Evolutionary conservation across 768 basidiomycete species (phyloP).

Genomic region (Phanerochaete sordida): DNA sequence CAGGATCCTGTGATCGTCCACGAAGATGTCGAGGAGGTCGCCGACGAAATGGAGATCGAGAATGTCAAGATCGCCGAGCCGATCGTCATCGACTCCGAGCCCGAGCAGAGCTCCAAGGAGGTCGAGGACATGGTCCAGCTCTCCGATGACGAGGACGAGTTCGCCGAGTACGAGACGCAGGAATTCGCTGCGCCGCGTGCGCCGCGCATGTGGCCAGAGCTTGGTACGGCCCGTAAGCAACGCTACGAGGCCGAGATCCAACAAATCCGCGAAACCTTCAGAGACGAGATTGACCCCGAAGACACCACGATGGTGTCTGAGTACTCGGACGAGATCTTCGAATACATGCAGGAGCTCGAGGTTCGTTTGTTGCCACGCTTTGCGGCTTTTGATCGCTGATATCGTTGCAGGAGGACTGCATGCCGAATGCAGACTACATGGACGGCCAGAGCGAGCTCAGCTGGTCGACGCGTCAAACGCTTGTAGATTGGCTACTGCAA

Average conservation of each 20-base stretch:
- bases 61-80: slow-evolving; percentile 18
- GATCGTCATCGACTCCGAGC: not conserved
- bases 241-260: slow-evolving; percentile 62
- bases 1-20: slow-evolving; percentile 32
- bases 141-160: slow-evolving; percentile 32
- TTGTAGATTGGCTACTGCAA: slow-evolving; percentile 98
- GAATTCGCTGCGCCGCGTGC: slow-evolving; percentile 8
- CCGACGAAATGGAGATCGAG: slow-evolving; percentile 62
- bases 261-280: slow-evolving; percentile 56
- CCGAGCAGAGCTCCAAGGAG: slow-evolving; percentile 32
- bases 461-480: slow-evolving; percentile 93
- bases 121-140: slow-evolving; percentile 63
- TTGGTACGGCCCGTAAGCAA: slow-evolving; percentile 56
- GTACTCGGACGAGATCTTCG: slow-evolving; percentile 97
- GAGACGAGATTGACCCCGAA: slow-evolving; percentile 68
- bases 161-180: not conserved
- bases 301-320: slow-evolving; percentile 98
- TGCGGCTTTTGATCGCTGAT: slow-evolving; percentile 10
- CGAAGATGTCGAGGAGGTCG: slow-evolving; percentile 30
- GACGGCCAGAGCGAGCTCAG: slow-evolving; percentile 86
- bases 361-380: slow-evolving; percentile 37
- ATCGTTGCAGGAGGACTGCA: slow-evolving; percentile 61
- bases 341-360: slow-evolving; percentile 94
- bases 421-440: slow-evolving; percentile 96
- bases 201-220: slow-evolving; percentile 69